Evolutionary conservation across 331 rosid species (phyloP).

Genomic region (Malus hybrid): DNA sequence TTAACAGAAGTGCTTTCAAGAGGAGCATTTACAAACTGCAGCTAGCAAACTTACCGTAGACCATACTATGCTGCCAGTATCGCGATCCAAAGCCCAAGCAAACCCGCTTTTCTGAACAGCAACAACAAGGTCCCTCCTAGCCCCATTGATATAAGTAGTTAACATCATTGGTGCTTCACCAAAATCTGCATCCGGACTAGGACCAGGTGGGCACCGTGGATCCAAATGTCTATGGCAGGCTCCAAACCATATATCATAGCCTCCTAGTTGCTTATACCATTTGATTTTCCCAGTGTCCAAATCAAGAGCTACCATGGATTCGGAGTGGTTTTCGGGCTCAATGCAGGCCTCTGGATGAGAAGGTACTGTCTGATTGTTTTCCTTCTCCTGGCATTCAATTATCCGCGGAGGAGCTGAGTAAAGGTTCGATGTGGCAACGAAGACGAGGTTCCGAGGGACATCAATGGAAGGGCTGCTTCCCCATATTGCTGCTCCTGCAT

Average conservation of each 20-base stretch:
- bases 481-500: conserved; percentile 44
- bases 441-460: conserved; percentile 24
- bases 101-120: conserved; percentile 57
- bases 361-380: conserved; percentile 35
- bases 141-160: conserved; percentile 12
- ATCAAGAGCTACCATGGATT: conserved; percentile 64
- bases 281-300: conserved; percentile 32
- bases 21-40: not conserved
- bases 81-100: conserved; percentile 67
- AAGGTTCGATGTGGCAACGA: conserved; percentile 52
- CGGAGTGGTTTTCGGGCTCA: conserved; percentile 46
- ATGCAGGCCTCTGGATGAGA: conserved; percentile 33
- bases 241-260: conserved; percentile 43
- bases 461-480: conserved; percentile 47
- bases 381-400: conserved; percentile 36
- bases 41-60: conserved; percentile 27
- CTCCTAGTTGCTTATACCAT: conserved; percentile 56
- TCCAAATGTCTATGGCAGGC: conserved; percentile 26
- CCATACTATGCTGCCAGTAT: conserved; percentile 44
- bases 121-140: conserved; percentile 21
- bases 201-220: conserved; percentile 39
- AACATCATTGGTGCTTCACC: conserved; percentile 42
- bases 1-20: no score
- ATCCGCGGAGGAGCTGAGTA: conserved; percentile 43
- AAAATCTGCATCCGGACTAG: conserved; percentile 40